Conservation (phyloP, 176 grass and related monocot genomes). For the Lolium multiflorum region DNA sequence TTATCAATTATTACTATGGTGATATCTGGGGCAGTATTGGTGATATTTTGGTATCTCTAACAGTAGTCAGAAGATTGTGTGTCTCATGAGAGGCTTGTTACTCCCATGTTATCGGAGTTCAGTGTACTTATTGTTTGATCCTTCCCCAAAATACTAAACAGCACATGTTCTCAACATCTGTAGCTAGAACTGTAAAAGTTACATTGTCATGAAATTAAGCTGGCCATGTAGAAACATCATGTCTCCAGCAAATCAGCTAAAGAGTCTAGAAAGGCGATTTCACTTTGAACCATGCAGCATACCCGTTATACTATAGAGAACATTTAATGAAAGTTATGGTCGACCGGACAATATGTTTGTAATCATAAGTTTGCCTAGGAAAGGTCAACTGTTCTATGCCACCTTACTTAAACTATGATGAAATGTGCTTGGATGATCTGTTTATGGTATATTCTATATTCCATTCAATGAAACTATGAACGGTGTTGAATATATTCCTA, state of each 20-base stretch:
- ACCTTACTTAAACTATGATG: neutral
- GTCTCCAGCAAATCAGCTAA: neutral
- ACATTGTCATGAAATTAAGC: slow-evolving; percentile 4
- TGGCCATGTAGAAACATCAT: neutral
- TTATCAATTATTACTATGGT: neutral
- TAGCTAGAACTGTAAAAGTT: slow-evolving; percentile 11
- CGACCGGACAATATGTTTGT: neutral
- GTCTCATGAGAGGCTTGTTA: neutral
- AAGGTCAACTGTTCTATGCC: neutral
- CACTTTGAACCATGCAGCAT: neutral
- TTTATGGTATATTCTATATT: neutral
- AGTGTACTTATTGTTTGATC: neutral
- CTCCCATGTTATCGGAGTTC: neutral
- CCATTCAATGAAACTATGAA: neutral
- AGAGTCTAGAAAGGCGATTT: neutral
- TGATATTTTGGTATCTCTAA: neutral
- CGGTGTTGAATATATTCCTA: neutral
- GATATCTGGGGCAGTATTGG: neutral
- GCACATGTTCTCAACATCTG: neutral
- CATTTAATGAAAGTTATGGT: slow-evolving; percentile 6
- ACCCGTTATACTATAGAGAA: neutral
- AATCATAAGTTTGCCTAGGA: slow-evolving; percentile 3
- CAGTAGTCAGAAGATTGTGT: neutral
- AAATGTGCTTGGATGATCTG: slow-evolving; percentile 13
- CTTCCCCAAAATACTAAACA: neutral